A percentile compares a stretch with the other conserved stretches of the same genome.
Conservation (phyloP, 331 rosid genomes). For the Telfairia occidentalis region DNA sequence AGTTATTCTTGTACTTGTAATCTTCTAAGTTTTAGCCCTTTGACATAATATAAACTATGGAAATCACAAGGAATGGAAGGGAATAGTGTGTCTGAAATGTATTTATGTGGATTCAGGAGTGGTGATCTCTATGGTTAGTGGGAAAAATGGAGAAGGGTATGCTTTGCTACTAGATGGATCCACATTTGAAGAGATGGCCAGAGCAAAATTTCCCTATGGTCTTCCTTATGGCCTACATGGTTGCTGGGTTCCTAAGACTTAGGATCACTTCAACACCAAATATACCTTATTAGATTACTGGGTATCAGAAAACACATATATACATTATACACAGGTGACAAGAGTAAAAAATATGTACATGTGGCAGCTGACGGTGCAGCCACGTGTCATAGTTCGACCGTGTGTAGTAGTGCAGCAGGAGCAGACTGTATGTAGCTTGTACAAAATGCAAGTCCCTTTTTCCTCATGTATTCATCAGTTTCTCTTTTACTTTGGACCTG, state of each 20-base stretch:
- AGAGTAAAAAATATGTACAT: background rate
- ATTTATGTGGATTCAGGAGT: slow-evolving; percentile 40
- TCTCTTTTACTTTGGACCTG: background rate
- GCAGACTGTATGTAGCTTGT: background rate
- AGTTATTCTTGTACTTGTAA: background rate
- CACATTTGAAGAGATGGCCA: slow-evolving; percentile 75
- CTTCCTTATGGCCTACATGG: slow-evolving; percentile 96
- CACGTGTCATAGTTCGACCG: background rate
- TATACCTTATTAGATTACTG: background rate
- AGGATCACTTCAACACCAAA: background rate
- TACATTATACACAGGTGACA: background rate
- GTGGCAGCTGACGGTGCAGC: background rate
- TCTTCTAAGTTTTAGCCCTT: no score
- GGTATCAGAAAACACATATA: background rate
- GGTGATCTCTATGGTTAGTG: slow-evolving; percentile 73
- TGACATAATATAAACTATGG: no score
- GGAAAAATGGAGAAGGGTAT: slow-evolving; percentile 65
- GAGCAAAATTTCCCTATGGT: slow-evolving; percentile 88
- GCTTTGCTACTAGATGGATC: slow-evolving; percentile 75
- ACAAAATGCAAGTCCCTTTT: background rate
- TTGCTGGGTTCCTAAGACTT: slow-evolving; percentile 76
- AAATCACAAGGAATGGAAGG: background rate
- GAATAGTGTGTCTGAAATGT: background rate
- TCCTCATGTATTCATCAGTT: slow-evolving; percentile 1
- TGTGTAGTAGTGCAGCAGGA: background rate